phyloP scores from a whole-genome alignment of 164 flowering plant genomes.

The Umbilicus rupestris region DNA sequence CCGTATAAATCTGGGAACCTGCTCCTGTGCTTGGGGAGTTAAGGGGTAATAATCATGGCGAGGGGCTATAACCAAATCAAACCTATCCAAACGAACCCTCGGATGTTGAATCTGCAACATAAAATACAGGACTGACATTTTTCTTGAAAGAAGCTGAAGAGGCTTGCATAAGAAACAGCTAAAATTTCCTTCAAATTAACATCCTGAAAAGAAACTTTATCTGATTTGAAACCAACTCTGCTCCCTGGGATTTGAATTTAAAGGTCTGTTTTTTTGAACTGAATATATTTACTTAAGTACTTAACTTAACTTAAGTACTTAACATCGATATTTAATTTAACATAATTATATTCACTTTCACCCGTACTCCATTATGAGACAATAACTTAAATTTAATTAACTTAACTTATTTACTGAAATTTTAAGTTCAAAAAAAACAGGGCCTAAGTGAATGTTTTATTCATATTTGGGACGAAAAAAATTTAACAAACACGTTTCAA shows the following conservation, averaged over 20 bases:
- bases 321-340: too few relatives aligned
- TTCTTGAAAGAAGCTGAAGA: neutral
- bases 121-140: neutral
- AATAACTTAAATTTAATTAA: too few relatives aligned
- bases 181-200: neutral
- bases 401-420: too few relatives aligned
- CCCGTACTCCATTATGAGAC: too few relatives aligned
- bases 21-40: slow-evolving; percentile 72
- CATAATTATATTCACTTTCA: too few relatives aligned
- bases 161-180: neutral
- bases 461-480: neutral
- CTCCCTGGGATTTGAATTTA: neutral
- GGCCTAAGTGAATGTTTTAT: neutral
- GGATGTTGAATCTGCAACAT: slow-evolving; percentile 85
- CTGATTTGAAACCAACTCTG: neutral
- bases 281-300: too few relatives aligned
- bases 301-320: too few relatives aligned
- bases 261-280: too few relatives aligned
- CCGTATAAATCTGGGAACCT: slow-evolving; percentile 63
- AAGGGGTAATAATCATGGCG: slow-evolving; percentile 85
- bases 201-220: neutral
- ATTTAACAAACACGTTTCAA: neutral
- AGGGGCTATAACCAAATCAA: slow-evolving; percentile 92
- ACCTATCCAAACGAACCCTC: slow-evolving; percentile 61
- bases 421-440: too few relatives aligned